Base-by-base conservation (phyloP, 352 stramenopile genomes). In the Phytophthora citricola region DNA sequence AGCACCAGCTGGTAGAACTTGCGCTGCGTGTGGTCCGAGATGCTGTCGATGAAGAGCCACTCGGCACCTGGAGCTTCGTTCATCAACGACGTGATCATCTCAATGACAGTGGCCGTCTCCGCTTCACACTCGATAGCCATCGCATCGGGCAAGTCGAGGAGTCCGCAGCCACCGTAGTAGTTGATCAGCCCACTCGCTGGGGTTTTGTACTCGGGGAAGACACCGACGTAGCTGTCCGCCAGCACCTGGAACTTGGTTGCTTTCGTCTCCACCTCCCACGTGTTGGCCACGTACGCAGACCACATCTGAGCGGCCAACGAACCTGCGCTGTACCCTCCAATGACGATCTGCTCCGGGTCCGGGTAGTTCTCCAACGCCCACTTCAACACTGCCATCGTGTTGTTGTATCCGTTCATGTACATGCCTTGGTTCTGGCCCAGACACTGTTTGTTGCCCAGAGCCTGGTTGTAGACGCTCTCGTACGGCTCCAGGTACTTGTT, bases 311-410 rank as follows among this genome's bases (percentile, higher is more conserved):
- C 65, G 9, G 39, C 78, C 8, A 91, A 48, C 20, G 78, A 76
- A 0, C 80, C 79, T 14, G 79, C 80, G 27, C 80, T 89, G n/a
- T 69, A 76, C 6, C 83, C 80, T 2, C 57, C 69, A 11, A 91
- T 26, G 22, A 82, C 63, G 15, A 91, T 29, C 29, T 89, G 63
- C 17, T 85, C 65, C 15, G 75, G 73, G 4, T 79, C 58, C 4
- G 76, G 83, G 63, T 79, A 89, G 79, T 89, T 91, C 29, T 58
- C 63, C 4, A 71, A 26, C 6, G 80, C 77, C 83, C 80, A 89
- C 40, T 80, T 73, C 44, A 91, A 74, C 46, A 76, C 83, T 20
- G 80, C 58, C 58, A 77, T 65, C 6, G 78, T 79, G 66, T 91
- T 91, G 40, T 81, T 67, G 75, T 84, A 89, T 27, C 80, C 79